phyloP scores from a whole-genome alignment of 1,284 basidiomycete genomes.

The Leccinum angustisporum region DNA sequence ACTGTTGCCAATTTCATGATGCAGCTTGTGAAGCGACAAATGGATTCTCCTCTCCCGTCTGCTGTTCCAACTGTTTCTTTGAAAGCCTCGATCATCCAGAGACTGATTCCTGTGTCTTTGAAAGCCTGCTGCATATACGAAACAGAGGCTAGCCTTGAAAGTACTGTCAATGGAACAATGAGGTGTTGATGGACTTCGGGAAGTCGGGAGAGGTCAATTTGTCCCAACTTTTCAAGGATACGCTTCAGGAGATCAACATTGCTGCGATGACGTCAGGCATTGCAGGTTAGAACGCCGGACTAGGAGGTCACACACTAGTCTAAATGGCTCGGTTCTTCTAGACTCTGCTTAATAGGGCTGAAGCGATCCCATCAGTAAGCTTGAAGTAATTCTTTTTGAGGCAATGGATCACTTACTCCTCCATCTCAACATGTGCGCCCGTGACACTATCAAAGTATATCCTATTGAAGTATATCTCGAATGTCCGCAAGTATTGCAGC shows the following conservation, averaged over 20 bases:
- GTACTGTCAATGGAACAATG: conserved; percentile 7
- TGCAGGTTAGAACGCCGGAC: neutral
- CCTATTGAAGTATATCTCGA: conserved; percentile 41
- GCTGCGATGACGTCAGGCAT: neutral
- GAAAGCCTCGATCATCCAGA: conserved; percentile 4
- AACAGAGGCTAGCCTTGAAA: conserved; percentile 5
- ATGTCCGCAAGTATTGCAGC: conserved; percentile 30
- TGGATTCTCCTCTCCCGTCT: neutral
- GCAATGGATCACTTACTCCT: neutral
- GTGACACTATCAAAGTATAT: conserved; percentile 38
- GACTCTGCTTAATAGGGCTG: neutral
- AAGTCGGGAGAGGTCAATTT: neutral
- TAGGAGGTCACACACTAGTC: neutral
- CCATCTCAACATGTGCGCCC: neutral
- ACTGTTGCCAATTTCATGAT: conserved; percentile 3
- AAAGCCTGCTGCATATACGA: neutral
- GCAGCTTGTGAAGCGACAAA: conserved; percentile 4
- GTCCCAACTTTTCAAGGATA: conserved; percentile 1
- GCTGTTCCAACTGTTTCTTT: neutral
- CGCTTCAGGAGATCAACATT: neutral
- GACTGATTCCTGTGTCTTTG: neutral
- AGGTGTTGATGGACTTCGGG: conserved; percentile 1
- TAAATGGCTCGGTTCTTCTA: neutral
- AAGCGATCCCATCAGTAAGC: neutral
- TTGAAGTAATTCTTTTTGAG: neutral